Base-by-base conservation (phyloP, 352 stramenopile species). In the Pythium rhizo-oryzae region DNA sequence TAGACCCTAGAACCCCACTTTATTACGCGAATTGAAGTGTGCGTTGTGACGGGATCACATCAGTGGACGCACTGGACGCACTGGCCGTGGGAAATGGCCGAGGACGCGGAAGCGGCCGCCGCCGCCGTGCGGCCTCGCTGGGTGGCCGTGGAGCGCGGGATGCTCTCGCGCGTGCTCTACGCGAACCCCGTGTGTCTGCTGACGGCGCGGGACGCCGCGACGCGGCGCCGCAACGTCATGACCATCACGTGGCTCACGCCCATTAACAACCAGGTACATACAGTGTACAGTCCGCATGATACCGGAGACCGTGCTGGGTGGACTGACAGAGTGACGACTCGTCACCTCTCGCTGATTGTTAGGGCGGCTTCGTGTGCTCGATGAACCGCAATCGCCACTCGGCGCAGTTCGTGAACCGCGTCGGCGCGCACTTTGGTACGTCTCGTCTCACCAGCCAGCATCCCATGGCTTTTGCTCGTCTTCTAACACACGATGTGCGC, bases 181-280 rank as follows among this genome's bases (percentile, higher is more conserved):
- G 70, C 88, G 53, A 96, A 96, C 62, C 88, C 88, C 9, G 85
- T 96, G 51, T 94, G 85, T 57, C 58, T 96, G 25, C 71, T 96
- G 23, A 87, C 80, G 24, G 74, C 84, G 33, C 33, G 69, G 28
- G 70, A 73, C 33, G 59, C 39, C 3, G 67, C 78, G 52, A 70
- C 65, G 16, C 44, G 19, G 18, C 11, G 46, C 24, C 74, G 69
- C 51, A 90, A 82, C 69, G 77, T 93, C 69, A 96, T 96, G 88
- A 90, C 86, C 25, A 90, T 96, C 65, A 93, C 86, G 24, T 96
- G 88, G 88, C 79, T 94, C 52, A 94, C 88, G n/a, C 74, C 84
- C 21, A 88, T 94, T 62, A 94, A 94, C 78, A 96, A 96, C 75
- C 77, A 93, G 71, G 85, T 92, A 43, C 35, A 41, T 13, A 41